Evolutionary conservation across 2,329 filamentous ascomycete species (phyloP).

Genomic region (Aureobasidium melanogenum): DNA sequence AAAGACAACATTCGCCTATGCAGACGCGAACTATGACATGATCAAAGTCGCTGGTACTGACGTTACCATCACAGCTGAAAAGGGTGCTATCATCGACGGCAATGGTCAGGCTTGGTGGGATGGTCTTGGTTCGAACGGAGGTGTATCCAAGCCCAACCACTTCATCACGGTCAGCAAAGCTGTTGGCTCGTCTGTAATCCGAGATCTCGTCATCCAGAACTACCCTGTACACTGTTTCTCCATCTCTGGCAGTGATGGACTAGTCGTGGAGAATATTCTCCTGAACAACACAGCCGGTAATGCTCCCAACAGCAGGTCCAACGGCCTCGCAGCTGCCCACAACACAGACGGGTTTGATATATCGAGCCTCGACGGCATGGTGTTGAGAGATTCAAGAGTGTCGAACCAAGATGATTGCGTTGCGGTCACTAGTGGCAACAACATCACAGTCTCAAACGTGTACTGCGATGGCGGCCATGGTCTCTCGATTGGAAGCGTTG

Average conservation of each 20-base stretch:
- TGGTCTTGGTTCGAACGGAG: slow-evolving; percentile 40
- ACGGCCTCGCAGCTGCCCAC: slow-evolving; percentile 29
- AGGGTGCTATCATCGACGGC: slow-evolving; percentile 29
- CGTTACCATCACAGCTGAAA: slow-evolving; percentile 31
- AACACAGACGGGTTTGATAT: slow-evolving; percentile 31
- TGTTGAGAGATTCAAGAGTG: slow-evolving; percentile 22
- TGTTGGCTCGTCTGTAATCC: slow-evolving; percentile 29
- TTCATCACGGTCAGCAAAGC: slow-evolving; percentile 31
- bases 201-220: slow-evolving; percentile 33
- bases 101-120: slow-evolving; percentile 38
- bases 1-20: slow-evolving; percentile 32
- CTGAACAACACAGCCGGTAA: slow-evolving; percentile 33
- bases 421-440: slow-evolving; percentile 22
- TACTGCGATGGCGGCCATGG: slow-evolving; percentile 18
- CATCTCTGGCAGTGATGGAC: slow-evolving; percentile 25
- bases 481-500: slow-evolving; percentile 20
- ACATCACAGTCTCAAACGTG: slow-evolving; percentile 20
- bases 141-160: slow-evolving; percentile 31
- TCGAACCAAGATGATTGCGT: slow-evolving; percentile 28
- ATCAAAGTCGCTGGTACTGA: slow-evolving; percentile 32
- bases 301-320: slow-evolving; percentile 25
- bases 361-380: slow-evolving; percentile 22
- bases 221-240: slow-evolving; percentile 34
- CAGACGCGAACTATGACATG: slow-evolving; percentile 30
- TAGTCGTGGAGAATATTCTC: slow-evolving; percentile 29